Base-by-base conservation (phyloP, 1,284 basidiomycete genomes). In the Trametes pubescens region DNA sequence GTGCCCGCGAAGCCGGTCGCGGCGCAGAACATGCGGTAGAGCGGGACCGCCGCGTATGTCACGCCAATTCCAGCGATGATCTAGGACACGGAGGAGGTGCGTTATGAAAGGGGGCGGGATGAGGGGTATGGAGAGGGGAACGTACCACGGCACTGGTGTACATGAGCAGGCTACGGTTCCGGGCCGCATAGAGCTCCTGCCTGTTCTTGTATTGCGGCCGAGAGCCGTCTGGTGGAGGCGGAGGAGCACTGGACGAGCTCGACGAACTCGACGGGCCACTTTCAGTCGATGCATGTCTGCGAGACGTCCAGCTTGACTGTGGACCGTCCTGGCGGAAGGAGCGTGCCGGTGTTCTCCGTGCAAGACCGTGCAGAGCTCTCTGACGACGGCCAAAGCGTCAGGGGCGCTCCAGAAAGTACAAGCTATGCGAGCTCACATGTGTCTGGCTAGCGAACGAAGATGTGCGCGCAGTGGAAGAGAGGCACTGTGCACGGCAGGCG, bases 1-100 rank as follows among this genome's bases (percentile, higher is more conserved):
- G 95, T 97, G 2, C 98, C 98, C 11, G 91, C 94, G 75, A 97
- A 99, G 1, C 98, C 98, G 1, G 98, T 99, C 2, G 96, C 95
- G 2, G 95, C 92, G 77, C 98, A 99, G 81, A 99, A 99, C 74
- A 95, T 95, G 55, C 98, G 91, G 78, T 99, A 99, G 5, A 98
- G 84, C 0, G 98, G 98, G 1, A 99, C 98, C 35, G 98, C 94
- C 21, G 98, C 97, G 77, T 99, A 99, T 9, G 94, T 94, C 43
- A 92, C 84, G 8, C 97, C 97, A 1, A 94, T 79, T 0, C 89
- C 91, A 29, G 93, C 73, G 34, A 98, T 80, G 61, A 99, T 89
- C 91, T 96, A 65, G 2, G 51, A 2, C 1, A 13, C 10, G 24
- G 0, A 38, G 22, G 4, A 9, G 26, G 46, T 13, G 37, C 13